Percentiles rank a stretch among this genome's conserved stretches.
These are phyloP conservation scores for Kluyveromyces siamensis DNA, from an alignment of 805 yeast genomes.

Conservation along the genomic window DNA sequence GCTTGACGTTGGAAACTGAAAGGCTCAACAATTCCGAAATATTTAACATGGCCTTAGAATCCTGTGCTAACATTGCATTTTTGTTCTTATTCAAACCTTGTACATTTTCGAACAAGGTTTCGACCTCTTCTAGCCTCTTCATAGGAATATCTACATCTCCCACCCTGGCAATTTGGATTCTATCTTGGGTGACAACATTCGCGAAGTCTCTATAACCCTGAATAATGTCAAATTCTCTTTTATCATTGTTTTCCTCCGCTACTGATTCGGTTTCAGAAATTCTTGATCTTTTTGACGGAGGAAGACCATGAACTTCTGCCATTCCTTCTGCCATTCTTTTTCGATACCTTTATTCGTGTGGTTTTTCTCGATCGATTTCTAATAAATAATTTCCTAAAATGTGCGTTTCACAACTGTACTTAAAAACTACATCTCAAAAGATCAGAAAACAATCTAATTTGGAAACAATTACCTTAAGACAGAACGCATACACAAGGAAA, in stretches of 20 bases:
- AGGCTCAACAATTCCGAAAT: conserved; percentile 55
- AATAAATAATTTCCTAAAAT: neutral
- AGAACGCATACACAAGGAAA: neutral
- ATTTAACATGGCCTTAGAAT: conserved; percentile 53
- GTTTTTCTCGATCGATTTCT: neutral
- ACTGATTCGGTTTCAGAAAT: neutral
- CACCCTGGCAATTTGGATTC: conserved; percentile 46
- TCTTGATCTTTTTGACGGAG: conserved; percentile 1
- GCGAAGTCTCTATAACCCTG: conserved; percentile 27
- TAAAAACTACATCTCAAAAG: too few species aligned
- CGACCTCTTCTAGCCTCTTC: conserved; percentile 36
- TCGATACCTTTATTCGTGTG: neutral
- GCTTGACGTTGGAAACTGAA: conserved; percentile 50
- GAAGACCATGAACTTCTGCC: neutral
- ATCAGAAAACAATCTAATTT: too few species aligned
- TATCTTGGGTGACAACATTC: conserved; percentile 27
- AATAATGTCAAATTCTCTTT: conserved; percentile 23
- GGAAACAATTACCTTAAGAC: too few species aligned
- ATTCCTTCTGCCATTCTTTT: neutral
- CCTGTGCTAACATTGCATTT: conserved; percentile 44
- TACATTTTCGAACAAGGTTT: conserved; percentile 37
- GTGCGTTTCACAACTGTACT: neutral
- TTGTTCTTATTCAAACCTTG: conserved; percentile 29
- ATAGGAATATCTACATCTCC: conserved; percentile 46
- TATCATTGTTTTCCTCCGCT: neutral